Conservation (phyloP, 2,329 filamentous ascomycete genomes). For the Colletotrichum graminicola region DNA sequence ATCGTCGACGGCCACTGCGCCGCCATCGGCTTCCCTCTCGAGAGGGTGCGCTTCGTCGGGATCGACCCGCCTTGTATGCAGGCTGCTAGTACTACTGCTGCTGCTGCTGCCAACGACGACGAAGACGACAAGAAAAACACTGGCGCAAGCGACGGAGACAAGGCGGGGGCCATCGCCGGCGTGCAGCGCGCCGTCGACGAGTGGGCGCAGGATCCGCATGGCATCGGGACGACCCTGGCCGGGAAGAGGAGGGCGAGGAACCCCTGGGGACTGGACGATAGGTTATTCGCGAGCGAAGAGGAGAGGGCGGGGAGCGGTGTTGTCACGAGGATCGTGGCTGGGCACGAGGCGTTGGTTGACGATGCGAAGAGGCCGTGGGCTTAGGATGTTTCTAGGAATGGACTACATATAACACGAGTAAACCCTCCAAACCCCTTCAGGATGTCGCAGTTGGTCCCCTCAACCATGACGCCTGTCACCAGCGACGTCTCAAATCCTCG, state of each 20-base stretch:
- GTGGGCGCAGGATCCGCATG: constrained; percentile 67
- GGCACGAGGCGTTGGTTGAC: constrained; percentile 57
- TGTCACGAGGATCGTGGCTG: constrained; percentile 50
- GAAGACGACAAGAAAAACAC: not conserved
- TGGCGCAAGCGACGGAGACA: constrained; percentile 46
- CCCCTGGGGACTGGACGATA: constrained; percentile 60
- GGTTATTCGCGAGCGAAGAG: constrained; percentile 56
- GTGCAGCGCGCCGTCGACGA: constrained; percentile 58
- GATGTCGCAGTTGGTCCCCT: not conserved
- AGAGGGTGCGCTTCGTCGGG: constrained; percentile 66
- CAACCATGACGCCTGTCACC: not conserved
- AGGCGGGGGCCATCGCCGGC: constrained; percentile 57
- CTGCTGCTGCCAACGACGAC: not conserved
- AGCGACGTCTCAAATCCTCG: constrained; percentile 47
- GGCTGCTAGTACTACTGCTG: constrained; percentile 29
- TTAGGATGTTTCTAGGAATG: not conserved
- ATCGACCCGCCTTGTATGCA: constrained; percentile 71
- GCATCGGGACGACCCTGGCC: constrained; percentile 57
- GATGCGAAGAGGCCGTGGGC: constrained; percentile 57
- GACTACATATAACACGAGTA: not conserved
- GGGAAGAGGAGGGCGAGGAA: constrained; percentile 64
- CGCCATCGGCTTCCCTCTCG: constrained; percentile 68
- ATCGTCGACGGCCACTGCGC: constrained; percentile 74
- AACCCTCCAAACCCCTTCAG: not conserved
- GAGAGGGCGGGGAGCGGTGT: constrained; percentile 55